These are phyloP conservation scores for Mortierella sp. DNA, from an alignment of 371 early-diverging fungal genomes.

Conservation along the genomic window DNA sequence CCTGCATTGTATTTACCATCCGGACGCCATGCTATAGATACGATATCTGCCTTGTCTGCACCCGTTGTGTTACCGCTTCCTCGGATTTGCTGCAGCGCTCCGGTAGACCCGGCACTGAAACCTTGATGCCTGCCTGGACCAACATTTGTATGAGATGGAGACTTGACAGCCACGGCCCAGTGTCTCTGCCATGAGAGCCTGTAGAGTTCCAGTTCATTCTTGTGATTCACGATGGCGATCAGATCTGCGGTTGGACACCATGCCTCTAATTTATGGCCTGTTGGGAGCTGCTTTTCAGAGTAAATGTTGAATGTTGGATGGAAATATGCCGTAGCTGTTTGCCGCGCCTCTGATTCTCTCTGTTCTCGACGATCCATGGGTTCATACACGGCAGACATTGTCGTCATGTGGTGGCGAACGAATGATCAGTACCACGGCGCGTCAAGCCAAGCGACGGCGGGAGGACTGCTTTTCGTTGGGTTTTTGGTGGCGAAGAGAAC, in stretches of 20 bases:
- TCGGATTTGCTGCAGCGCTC: background rate
- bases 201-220: constrained; percentile 46
- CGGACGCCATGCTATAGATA: constrained; percentile 46
- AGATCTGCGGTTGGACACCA: constrained; percentile 51
- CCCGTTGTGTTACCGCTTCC: background rate
- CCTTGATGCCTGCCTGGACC: no score
- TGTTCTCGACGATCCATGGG: no score
- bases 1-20: constrained; percentile 29
- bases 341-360: background rate
- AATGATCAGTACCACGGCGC: no score
- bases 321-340: no score
- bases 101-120: background rate
- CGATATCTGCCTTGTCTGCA: constrained; percentile 1
- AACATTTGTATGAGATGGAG: background rate
- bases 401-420: no score
- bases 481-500: no score
- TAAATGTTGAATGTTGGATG: constrained; percentile 20
- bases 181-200: constrained; percentile 45
- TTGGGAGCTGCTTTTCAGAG: constrained; percentile 27
- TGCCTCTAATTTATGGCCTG: constrained; percentile 24
- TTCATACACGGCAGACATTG: no score
- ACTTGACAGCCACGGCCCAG: constrained; percentile 27
- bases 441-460: no score
- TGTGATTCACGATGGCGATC: constrained; percentile 30
- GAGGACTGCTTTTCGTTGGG: no score